Percentiles rank a stretch among this genome's conserved stretches.
These are phyloP conservation scores for Microbotryum violaceum DNA, from an alignment of 1,284 basidiomycete genomes.

Conservation along the genomic window DNA sequence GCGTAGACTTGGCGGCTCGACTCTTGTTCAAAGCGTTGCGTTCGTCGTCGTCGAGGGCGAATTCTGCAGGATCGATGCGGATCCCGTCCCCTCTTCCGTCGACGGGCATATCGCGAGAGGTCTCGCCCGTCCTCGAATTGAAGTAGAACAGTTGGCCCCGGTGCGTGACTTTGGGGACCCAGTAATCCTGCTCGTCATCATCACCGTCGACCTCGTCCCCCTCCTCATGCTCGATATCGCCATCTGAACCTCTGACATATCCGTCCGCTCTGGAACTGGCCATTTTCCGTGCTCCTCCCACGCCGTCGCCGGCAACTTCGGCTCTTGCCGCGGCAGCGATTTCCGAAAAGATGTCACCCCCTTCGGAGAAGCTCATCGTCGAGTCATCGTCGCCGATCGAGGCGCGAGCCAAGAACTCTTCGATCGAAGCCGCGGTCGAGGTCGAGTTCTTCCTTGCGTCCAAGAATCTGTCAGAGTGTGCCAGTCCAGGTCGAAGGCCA, in stretches of 20 bases:
- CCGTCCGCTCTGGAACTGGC: not conserved
- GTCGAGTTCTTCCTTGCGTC: too few species aligned
- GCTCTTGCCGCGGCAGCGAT: constrained; percentile 32
- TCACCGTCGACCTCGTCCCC: constrained; percentile 13
- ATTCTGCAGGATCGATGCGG: constrained; percentile 12
- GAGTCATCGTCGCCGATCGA: too few species aligned
- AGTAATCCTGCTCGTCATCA: constrained; percentile 31
- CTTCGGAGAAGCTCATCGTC: constrained; percentile 27
- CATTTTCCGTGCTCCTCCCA: not conserved
- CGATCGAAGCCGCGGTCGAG: too few species aligned
- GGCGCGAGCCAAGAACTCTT: too few species aligned
- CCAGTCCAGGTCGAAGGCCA: not conserved
- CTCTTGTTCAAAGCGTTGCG: too few species aligned
- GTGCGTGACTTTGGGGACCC: constrained; percentile 34
- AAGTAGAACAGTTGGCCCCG: constrained; percentile 74
- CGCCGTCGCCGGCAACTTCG: constrained; percentile 1
- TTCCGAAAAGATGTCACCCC: constrained; percentile 35
- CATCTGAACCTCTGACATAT: too few species aligned
- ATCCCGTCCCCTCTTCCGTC: constrained; percentile 24
- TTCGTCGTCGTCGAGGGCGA: constrained; percentile 11
- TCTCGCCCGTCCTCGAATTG: constrained; percentile 82
- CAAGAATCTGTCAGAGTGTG: not conserved
- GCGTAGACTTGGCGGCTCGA: constrained; percentile 1
- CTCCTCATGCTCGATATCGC: constrained; percentile 1
- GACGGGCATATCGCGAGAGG: constrained; percentile 70